Conservation (phyloP, 2,329 filamentous ascomycete species). For the Claviceps cyperi region DNA sequence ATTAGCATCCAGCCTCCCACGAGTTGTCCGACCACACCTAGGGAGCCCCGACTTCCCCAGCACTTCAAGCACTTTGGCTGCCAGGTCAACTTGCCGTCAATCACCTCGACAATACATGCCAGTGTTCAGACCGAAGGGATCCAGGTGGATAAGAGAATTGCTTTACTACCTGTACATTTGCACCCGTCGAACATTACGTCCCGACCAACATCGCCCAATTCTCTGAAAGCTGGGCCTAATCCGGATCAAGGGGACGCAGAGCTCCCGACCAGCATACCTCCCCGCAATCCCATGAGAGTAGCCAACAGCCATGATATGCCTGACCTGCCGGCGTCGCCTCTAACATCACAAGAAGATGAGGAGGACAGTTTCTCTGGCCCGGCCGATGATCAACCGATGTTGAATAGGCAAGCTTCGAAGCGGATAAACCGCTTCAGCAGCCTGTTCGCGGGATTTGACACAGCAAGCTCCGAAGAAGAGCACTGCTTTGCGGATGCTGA, state of each 20-base stretch:
- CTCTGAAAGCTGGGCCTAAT: conserved; percentile 9
- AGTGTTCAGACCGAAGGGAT: conserved; percentile 81
- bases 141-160: conserved; percentile 61
- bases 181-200: conserved; percentile 63
- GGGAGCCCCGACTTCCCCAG: conserved; percentile 60
- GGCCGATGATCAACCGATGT: conserved; percentile 64
- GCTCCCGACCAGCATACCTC: conserved; percentile 38
- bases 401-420: conserved; percentile 39
- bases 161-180: conserved; percentile 61
- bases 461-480: conserved; percentile 50
- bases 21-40: conserved; percentile 68
- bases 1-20: conserved; percentile 85
- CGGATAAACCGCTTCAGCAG: conserved; percentile 64
- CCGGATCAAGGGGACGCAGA: conserved; percentile 28
- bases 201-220: conserved; percentile 40
- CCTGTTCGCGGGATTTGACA: conserved; percentile 75
- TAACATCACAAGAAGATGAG: conserved; percentile 22
- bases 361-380: conserved; percentile 60
- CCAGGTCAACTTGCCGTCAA: conserved; percentile 44
- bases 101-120: conserved; percentile 17
- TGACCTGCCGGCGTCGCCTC: conserved; percentile 37
- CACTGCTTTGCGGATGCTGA: conserved; percentile 49
- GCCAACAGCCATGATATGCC: conserved; percentile 28
- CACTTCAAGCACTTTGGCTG: conserved; percentile 70
- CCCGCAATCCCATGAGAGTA: conserved; percentile 45